These are phyloP conservation scores for Pseudocercospora ulei DNA, from an alignment of 2,329 filamentous ascomycete species.

Conservation along the genomic window DNA sequence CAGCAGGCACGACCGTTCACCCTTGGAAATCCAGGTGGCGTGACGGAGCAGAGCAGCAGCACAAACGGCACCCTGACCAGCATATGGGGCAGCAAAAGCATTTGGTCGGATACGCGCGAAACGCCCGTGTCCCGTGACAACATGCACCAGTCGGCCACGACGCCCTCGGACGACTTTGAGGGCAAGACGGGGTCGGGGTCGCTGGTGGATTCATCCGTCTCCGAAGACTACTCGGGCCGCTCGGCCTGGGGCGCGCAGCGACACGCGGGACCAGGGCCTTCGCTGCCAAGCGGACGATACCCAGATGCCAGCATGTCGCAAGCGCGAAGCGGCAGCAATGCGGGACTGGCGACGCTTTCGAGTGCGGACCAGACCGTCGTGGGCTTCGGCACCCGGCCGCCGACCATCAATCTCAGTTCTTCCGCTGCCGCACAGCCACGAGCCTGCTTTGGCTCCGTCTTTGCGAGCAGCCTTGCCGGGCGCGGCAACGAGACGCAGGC, in stretches of 20 bases:
- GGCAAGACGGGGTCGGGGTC: conserved; percentile 60
- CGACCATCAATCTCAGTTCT: conserved; percentile 25
- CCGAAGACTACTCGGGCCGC: conserved; percentile 50
- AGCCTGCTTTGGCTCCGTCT: conserved; percentile 22
- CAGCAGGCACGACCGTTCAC: conserved; percentile 27
- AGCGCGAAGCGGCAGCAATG: conserved; percentile 34
- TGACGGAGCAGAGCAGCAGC: conserved; percentile 20
- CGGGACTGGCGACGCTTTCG: conserved; percentile 31
- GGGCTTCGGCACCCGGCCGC: conserved; percentile 22
- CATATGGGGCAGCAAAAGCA: conserved; percentile 28
- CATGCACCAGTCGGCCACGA: conserved; percentile 22
- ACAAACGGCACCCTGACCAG: conserved; percentile 23
- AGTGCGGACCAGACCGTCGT: conserved; percentile 28
- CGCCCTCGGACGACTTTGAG: conserved; percentile 36
- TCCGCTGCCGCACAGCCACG: conserved; percentile 19
- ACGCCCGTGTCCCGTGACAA: conserved; percentile 24
- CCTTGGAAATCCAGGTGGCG: conserved; percentile 11
- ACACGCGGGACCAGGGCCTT: conserved; percentile 19
- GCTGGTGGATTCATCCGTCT: conserved; percentile 58
- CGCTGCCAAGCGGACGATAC: conserved; percentile 31
- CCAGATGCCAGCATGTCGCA: conserved; percentile 35
- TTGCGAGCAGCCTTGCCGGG: conserved; percentile 19
- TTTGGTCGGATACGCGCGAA: conserved; percentile 22
- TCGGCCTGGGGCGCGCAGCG: conserved; percentile 38
- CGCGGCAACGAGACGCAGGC: conserved; percentile 24